These are phyloP conservation scores for Aristolochia contorta DNA, from an alignment of 164 flowering plant genomes.

Conservation along the genomic window DNA sequence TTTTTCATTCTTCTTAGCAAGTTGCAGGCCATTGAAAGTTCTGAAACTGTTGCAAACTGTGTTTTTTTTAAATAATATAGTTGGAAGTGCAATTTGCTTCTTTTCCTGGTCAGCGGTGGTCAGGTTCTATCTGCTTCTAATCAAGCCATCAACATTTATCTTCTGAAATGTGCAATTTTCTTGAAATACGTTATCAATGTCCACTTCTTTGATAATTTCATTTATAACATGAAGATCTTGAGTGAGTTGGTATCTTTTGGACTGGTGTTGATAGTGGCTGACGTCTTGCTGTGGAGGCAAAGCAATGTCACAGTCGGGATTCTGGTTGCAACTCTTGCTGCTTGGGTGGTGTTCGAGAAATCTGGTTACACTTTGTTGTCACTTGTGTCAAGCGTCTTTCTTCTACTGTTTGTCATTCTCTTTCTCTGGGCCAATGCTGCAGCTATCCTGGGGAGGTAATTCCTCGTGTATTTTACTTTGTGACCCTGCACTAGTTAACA, in stretches of 20 bases:
- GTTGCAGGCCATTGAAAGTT: too few relatives aligned
- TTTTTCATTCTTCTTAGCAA: too few relatives aligned
- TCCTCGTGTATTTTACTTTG: background rate
- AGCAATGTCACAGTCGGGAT: constrained; percentile 51
- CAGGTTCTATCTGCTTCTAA: too few relatives aligned
- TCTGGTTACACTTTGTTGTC: constrained; percentile 76
- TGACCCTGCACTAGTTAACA: background rate
- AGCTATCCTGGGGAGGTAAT: constrained; percentile 68
- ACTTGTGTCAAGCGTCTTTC: constrained; percentile 62
- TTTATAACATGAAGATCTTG: background rate
- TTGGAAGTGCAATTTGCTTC: too few relatives aligned
- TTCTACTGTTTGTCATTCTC: constrained; percentile 63
- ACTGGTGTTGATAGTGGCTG: constrained; percentile 55
- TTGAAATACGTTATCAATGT: background rate
- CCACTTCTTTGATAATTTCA: background rate
- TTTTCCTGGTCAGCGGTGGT: too few relatives aligned
- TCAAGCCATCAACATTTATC: too few relatives aligned
- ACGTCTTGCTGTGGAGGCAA: constrained; percentile 79
- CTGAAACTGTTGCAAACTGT: too few relatives aligned
- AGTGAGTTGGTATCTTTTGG: background rate
- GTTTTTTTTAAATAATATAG: too few relatives aligned
- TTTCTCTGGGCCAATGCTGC: constrained; percentile 95
- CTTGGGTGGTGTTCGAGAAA: constrained; percentile 85
- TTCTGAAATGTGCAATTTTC: too few relatives aligned
- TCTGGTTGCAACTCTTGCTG: constrained; percentile 38